Percentiles rank a stretch among this genome's conserved stretches.
phyloP scores from a whole-genome alignment of 345 rosid genomes.

The Syzygium grande region DNA sequence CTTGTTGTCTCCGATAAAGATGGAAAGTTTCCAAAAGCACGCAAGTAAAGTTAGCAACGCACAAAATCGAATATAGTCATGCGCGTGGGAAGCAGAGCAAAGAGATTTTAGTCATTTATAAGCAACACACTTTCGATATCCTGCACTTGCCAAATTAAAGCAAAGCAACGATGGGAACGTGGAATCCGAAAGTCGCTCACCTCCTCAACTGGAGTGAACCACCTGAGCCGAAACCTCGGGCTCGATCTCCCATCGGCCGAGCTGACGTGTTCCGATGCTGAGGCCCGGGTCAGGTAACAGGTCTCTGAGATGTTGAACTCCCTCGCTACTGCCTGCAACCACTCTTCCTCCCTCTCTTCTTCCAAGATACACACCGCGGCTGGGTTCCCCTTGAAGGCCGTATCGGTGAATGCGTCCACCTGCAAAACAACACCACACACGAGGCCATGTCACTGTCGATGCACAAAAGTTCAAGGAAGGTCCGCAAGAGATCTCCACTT shows the following conservation, averaged over 20 bases:
- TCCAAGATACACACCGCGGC: constrained; percentile 75
- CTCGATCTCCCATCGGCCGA: not conserved
- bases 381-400: constrained; percentile 76
- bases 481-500: not conserved
- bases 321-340: constrained; percentile 53
- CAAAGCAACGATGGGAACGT: not conserved
- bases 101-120: not conserved
- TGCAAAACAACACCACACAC: not conserved
- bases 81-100: not conserved
- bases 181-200: constrained; percentile 2
- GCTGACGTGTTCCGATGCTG: not conserved
- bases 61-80: not conserved
- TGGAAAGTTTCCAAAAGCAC: not conserved
- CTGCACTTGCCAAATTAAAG: not conserved
- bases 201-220: constrained; percentile 60
- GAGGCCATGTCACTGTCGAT: not conserved
- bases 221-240: constrained; percentile 49
- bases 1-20: not conserved
- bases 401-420: constrained; percentile 75
- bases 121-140: not conserved
- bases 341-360: constrained; percentile 51
- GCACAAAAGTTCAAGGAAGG: not conserved
- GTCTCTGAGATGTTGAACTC: constrained; percentile 56
- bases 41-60: not conserved
- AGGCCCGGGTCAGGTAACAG: constrained; percentile 29